Base-by-base conservation (phyloP, 2,329 filamentous ascomycete genomes). In the Westerdykella sp. region DNA sequence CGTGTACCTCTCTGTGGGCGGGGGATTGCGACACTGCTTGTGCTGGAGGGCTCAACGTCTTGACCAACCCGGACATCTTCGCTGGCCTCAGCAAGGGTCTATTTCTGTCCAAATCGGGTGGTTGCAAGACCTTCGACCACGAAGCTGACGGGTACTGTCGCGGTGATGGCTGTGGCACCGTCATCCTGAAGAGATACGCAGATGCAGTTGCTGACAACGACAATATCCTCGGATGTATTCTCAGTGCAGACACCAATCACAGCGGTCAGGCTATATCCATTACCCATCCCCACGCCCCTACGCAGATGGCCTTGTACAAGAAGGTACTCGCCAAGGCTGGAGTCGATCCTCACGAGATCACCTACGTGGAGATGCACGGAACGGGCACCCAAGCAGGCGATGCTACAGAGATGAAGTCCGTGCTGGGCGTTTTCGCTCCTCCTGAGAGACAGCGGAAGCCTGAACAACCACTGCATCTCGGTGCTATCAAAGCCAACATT, bases 301-400 rank as follows among this genome's bases (percentile, higher is more conserved):
- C 85, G 0, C 88, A 94, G 64, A 80, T 85, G 11, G 73, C 77
- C 38, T 70, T 93, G 10, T 91, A 84, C 56, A 77, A 78, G 43
- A 74, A 79, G 32, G 81, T 93, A 22, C 73, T 93, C 1, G 77
- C 83, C 38, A 78, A 85, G 35, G 83, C 85, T 34, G 83, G 84
- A 45, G 76, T 93, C 16, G 82, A 90, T 56, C 84, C 87, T 1
- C 76, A 81, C 40, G 84, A 90, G 49, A 77, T 95, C 39, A 81
- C 81, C 65, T 94, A 91, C 57, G 82, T 95, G 7, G 88, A 94
- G 67, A 88, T 93, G 82, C 87, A 95, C 63, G 88, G 86, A 12
- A 95, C 88, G 2, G 88, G 88, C 25, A 95, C 87, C 0, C 86
- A 93, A 64, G 87, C 85, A 25, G 88, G 86, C 47, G 88, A 95